Evolutionary conservation across 2,329 filamentous ascomycete genomes (phyloP), one percentile per base, ranked within the genome.

Genomic region (Calonectria hawksworthii): DNA sequence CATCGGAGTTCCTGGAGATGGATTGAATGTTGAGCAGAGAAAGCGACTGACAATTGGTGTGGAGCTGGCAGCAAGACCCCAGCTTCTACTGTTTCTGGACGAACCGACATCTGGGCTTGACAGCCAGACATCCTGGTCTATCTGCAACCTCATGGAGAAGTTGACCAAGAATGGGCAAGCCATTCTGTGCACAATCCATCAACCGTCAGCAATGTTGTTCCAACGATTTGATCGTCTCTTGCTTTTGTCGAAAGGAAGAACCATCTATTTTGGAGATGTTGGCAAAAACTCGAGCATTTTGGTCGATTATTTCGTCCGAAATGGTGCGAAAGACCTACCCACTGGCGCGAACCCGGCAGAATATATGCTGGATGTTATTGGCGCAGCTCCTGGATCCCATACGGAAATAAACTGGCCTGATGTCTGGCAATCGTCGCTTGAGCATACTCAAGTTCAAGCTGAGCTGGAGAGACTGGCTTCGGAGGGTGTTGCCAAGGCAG

Each of bases 211-310:
- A 0, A 85, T 88, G 74, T 79, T 90, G 4, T 90, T 90, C 78
- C 84, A 87, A 68, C 84, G 87, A 41, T 89, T 93, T 67, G 91
- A 93, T 74, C 88, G 88, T 11, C 85, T 93, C 0, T 83, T 93
- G 1, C 89, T 93, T 78, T 85, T 94, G 2, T 90, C 90, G 14
- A 88, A 91, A 36, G 92, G 92, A 1, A 90, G 87, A 79, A 93
- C 91, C 0, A 91, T 93, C 7, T 94, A 94, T 81, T 93, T 93
- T 80, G 92, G 92, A 28, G 89, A 93, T 1, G 90, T 93, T 36
- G 92, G 92, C 1, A 80, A 88, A 2, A 88, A 91, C 76, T 92
- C 91, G 0, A 83, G 84, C 10, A 88, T 85, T 1, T 81, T 94
- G 74, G 87, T 89, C 2, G 85, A 85, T 70, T 93, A 93, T 82